Conservation (phyloP, 1,139 yeast species). For the Zygosaccharomyces pseudobailii region DNA sequence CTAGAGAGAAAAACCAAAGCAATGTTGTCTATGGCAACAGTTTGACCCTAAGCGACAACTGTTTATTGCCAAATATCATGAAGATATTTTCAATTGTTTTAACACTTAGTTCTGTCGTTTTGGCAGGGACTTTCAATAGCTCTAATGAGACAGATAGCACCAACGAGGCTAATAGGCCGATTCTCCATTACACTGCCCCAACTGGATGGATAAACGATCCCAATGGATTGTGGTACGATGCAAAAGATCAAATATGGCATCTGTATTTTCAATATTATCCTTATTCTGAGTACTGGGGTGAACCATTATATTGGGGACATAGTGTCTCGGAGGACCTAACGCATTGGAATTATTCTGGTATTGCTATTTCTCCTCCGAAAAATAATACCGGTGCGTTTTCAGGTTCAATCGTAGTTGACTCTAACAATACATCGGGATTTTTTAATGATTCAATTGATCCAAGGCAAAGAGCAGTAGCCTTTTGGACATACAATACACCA, state of each 20-base stretch:
- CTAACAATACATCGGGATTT: conserved; percentile 37
- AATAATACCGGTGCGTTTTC: conserved; percentile 34
- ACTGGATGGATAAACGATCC: conserved; percentile 33
- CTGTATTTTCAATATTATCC: conserved; percentile 35
- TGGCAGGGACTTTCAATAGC: too few species aligned
- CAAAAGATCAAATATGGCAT: conserved; percentile 28
- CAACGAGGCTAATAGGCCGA: too few species aligned
- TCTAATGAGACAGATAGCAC: too few species aligned
- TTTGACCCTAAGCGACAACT: too few species aligned
- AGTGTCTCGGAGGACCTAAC: conserved; percentile 32
- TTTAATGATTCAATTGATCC: conserved; percentile 29
- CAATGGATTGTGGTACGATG: conserved; percentile 30
- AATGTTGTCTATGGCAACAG: too few species aligned
- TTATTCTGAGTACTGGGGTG: conserved; percentile 6
- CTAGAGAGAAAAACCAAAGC: too few species aligned
- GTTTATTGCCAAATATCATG: too few species aligned
- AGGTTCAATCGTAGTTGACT: conserved; percentile 37
- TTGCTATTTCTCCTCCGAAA: conserved; percentile 31
- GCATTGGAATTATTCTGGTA: conserved; percentile 34
- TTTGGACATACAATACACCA: conserved; percentile 33
- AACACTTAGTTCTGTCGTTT: too few species aligned
- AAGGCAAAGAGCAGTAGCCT: conserved; percentile 36
- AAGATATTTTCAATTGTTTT: too few species aligned
- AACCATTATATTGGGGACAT: conserved; percentile 13
- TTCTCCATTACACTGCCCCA: conserved; percentile 4